Percentiles rank a stretch among this genome's conserved stretches.
phyloP scores from a whole-genome alignment of 2,329 filamentous ascomycete genomes.

The Scedosporium minutisporum region DNA sequence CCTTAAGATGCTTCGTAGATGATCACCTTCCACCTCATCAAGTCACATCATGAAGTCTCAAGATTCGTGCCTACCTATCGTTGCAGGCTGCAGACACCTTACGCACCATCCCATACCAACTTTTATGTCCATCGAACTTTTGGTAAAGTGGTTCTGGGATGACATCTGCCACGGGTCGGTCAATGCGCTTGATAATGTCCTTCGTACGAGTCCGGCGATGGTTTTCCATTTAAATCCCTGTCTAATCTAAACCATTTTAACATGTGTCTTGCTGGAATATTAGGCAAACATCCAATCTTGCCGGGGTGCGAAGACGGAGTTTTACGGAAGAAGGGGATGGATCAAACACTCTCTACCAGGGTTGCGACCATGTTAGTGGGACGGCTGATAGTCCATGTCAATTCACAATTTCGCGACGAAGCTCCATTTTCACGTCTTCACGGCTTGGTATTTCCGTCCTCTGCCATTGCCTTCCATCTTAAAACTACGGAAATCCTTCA shows the following conservation, averaged over 20 bases:
- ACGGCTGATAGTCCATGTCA: not conserved
- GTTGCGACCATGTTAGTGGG: no score
- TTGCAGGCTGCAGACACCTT: no score
- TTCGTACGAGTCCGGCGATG: not conserved
- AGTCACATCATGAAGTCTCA: no score
- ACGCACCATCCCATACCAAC: no score
- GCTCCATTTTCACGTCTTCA: not conserved
- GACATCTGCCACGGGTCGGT: not conserved
- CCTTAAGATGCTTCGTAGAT: no score
- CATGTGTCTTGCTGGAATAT: not conserved
- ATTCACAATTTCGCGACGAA: not conserved
- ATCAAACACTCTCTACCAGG: not conserved
- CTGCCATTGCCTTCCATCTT: not conserved
- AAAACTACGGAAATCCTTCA: not conserved
- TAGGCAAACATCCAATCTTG: not conserved
- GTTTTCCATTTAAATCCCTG: not conserved
- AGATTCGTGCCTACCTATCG: no score
- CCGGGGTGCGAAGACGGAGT: not conserved
- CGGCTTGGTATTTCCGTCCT: not conserved
- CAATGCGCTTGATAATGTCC: no score
- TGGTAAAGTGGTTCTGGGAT: no score
- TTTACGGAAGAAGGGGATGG: not conserved
- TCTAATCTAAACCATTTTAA: not conserved
- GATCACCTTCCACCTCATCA: no score
- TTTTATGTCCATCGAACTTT: no score